A percentile compares a stretch with the other conserved stretches of the same genome.
Conservation (phyloP, 352 stramenopile species). For the Globisporangium radiosum region DNA sequence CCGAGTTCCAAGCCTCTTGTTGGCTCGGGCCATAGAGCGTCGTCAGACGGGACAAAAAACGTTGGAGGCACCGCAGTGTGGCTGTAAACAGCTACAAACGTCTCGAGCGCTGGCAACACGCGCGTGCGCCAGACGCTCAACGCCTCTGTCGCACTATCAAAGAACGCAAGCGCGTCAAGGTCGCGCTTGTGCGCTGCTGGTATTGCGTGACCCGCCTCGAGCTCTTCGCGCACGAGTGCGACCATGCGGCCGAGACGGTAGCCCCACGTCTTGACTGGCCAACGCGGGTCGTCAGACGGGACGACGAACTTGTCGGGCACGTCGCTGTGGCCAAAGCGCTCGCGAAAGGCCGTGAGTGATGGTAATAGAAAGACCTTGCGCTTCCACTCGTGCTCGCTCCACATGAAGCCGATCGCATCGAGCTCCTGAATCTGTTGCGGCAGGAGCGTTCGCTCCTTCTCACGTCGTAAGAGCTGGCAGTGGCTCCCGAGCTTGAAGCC, state of each 20-base stretch:
- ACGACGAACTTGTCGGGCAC: conserved; percentile 32
- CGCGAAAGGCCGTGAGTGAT: conserved; percentile 23
- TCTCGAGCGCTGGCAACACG: conserved; percentile 34
- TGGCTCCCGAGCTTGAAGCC: conserved; percentile 86
- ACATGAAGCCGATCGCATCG: conserved; percentile 61
- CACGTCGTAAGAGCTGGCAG: conserved; percentile 84
- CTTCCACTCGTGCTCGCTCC: conserved; percentile 65
- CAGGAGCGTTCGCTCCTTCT: conserved; percentile 37
- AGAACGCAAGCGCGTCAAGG: conserved; percentile 40
- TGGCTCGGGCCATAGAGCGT: conserved; percentile 34
- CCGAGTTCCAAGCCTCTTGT: conserved; percentile 39
- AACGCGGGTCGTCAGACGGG: conserved; percentile 11
- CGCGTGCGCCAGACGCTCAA: conserved; percentile 26
- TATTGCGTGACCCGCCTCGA: background rate
- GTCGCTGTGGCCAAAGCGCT: conserved; percentile 31
- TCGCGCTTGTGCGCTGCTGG: conserved; percentile 1
- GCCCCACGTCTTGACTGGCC: conserved; percentile 17
- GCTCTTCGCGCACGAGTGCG: conserved; percentile 11
- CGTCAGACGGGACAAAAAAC: conserved; percentile 48
- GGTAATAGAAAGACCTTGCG: conserved; percentile 49
- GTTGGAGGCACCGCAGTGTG: conserved; percentile 30
- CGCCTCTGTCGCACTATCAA: conserved; percentile 17
- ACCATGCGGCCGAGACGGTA: conserved; percentile 18
- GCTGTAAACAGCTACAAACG: conserved; percentile 23
- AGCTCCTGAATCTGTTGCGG: conserved; percentile 25